Evolutionary conservation across 306 rosid species (phyloP).

Genomic region (Crataegus laevigata): DNA sequence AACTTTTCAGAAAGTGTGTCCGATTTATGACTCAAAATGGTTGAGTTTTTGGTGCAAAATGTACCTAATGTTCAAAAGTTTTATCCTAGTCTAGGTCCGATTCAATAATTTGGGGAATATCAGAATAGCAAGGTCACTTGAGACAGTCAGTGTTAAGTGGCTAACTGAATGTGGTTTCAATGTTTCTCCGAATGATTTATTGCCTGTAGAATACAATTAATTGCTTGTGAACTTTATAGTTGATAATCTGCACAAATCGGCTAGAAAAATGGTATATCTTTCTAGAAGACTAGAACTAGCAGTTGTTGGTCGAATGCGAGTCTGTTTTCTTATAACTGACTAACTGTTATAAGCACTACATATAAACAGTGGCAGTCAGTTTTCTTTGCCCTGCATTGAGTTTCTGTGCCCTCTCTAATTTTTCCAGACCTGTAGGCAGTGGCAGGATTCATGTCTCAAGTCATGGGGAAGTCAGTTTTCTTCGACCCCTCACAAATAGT

Average conservation of each 20-base stretch:
- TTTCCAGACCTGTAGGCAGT: conserved; percentile 53
- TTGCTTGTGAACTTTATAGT: background rate
- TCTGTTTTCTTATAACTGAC: background rate
- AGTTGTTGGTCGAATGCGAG: background rate
- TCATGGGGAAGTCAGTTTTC: conserved; percentile 45
- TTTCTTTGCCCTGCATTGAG: background rate
- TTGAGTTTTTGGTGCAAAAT: background rate
- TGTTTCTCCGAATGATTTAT: background rate
- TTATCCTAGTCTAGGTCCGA: background rate
- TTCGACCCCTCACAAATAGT: conserved; percentile 66
- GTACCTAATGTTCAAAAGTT: background rate
- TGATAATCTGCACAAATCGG: background rate
- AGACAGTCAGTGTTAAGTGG: background rate
- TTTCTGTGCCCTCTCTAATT: conserved; percentile 1
- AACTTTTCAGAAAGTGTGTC: background rate
- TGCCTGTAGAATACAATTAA: background rate
- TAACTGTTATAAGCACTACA: background rate
- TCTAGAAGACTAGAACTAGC: background rate
- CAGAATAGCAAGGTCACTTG: background rate
- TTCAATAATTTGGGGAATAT: background rate
- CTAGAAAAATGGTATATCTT: background rate
- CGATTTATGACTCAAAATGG: background rate
- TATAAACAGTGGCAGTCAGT: background rate
- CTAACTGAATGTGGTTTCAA: background rate
- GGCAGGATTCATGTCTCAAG: conserved; percentile 84